Base-by-base conservation (phyloP, 1,284 basidiomycete genomes). In the Austroboletus novae-zelandiae region DNA sequence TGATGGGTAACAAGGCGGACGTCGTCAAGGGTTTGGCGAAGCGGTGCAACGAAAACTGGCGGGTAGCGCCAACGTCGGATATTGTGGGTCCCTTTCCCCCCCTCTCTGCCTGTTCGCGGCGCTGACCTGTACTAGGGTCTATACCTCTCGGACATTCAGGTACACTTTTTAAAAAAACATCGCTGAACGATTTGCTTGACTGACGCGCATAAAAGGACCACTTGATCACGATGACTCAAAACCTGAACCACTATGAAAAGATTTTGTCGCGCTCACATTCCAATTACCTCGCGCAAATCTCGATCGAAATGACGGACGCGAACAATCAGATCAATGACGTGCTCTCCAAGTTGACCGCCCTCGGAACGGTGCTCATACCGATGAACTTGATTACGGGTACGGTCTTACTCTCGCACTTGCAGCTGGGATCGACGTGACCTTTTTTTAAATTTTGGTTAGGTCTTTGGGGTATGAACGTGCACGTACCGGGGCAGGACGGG, bases 301-400 rank as follows among this genome's bases (percentile, higher is more conserved):
- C 91, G 37, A 97, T 98, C 71, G 95, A 98, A 74, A 98, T 97
- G 94, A 98, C 96, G 30, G 96, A 99, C 65, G 97, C 97, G 47
- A 99, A 99, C 74, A 99, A 99, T 71, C 95, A 98, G 74, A 99
- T 98, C 75, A 99, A 99, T 73, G 95, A 99, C 68, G 96, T 99
- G 4, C 82, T 99, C 6, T 94, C 91, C n/a, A 98, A 98, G 75
- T 78, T 99, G 54, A 99, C 97, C 0, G 97, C 97, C 9, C 80
- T 99, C 36, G 97, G 97, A 83, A 98, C 97, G 0, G 86, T 99
- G 5, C 85, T 99, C 56, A 89, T 99, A 62, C 93, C 94, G 15
- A 96, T 97, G 94, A 97, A 97, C 70, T 72, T 98, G 67, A 83
- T 97, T 42, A 97, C 94, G 13, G 94, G 92, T 80, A 27, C 40